These are phyloP conservation scores for Solanum lignicaule DNA, from an alignment of 257 asterid genomes.

Conservation along the genomic window DNA sequence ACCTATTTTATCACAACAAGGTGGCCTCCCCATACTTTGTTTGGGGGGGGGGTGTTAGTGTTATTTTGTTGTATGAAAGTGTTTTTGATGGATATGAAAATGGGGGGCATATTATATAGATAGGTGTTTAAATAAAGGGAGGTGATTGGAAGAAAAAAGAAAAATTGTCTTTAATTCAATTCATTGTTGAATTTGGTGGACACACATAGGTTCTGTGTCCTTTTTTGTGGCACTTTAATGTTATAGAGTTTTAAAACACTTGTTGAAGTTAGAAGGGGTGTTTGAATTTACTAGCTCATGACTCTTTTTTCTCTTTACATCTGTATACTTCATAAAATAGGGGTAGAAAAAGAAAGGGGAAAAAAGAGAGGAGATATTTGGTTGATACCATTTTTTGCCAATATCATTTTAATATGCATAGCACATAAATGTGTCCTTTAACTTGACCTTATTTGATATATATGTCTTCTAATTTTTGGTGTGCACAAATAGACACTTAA, in stretches of 20 bases:
- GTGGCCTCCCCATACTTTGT: slow-evolving; percentile 64
- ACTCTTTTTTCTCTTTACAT: not conserved
- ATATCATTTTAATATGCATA: too few species aligned
- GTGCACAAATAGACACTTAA: too few species aligned
- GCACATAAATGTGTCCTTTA: fast-evolving
- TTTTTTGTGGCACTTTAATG: slow-evolving; percentile 1
- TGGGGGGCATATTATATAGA: not conserved
- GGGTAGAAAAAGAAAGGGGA: not conserved
- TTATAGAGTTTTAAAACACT: not conserved
- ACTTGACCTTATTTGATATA: too few species aligned
- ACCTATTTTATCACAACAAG: slow-evolving; percentile 79
- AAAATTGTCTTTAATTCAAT: not conserved
- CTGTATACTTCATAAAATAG: not conserved
- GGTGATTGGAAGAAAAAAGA: not conserved
- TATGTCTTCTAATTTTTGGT: too few species aligned
- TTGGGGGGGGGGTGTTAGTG: too few species aligned
- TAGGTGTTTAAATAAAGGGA: slow-evolving; percentile 1
- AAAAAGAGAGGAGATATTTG: not conserved
- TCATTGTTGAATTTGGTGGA: not conserved
- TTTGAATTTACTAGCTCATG: not conserved
- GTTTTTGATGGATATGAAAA: not conserved
- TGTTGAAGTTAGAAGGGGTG: not conserved
- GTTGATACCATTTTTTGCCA: not conserved
- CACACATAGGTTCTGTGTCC: not conserved
- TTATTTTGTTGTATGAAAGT: not conserved